Percentiles rank a stretch among this genome's conserved stretches.
Conservation (phyloP, 2,329 filamentous ascomycete species). For the Sporothrix mexicana region DNA sequence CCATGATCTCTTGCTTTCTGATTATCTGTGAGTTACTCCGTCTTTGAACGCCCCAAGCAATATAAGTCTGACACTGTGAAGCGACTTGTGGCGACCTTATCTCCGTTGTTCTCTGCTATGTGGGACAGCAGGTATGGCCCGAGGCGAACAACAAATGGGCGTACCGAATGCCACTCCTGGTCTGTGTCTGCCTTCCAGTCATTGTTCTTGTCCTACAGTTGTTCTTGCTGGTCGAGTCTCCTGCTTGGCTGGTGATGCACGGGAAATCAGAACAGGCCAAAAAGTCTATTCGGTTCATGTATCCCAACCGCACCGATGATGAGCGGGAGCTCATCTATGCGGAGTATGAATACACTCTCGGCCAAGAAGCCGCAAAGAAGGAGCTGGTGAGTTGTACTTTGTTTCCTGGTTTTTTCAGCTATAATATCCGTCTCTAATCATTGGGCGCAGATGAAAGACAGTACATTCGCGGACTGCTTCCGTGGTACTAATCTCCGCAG, state of each 20-base stretch:
- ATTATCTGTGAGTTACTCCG: neutral
- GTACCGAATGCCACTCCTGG: conserved; percentile 18
- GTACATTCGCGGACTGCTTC: conserved; percentile 14
- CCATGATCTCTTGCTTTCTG: conserved; percentile 11
- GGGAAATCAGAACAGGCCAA: conserved; percentile 9
- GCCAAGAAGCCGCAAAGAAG: conserved; percentile 11
- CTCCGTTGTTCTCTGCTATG: conserved; percentile 16
- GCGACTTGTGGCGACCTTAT: conserved; percentile 12
- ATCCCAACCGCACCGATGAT: conserved; percentile 20
- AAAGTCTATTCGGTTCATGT: conserved; percentile 17
- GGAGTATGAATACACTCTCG: conserved; percentile 16
- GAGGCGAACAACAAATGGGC: conserved; percentile 18
- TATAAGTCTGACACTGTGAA: too few species aligned
- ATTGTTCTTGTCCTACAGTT: conserved; percentile 4
- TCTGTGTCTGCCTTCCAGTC: conserved; percentile 9
- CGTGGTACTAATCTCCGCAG: conserved; percentile 6
- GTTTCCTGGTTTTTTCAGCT: neutral
- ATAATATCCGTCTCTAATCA: neutral
- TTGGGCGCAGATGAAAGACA: neutral
- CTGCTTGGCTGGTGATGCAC: conserved; percentile 12
- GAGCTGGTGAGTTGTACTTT: neutral
- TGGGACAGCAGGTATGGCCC: conserved; percentile 15
- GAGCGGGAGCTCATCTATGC: conserved; percentile 18
- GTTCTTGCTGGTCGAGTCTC: conserved; percentile 13
- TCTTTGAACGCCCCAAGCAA: neutral